phyloP scores from a whole-genome alignment of 441 rosid species.

The Syzygium syzygioides region DNA sequence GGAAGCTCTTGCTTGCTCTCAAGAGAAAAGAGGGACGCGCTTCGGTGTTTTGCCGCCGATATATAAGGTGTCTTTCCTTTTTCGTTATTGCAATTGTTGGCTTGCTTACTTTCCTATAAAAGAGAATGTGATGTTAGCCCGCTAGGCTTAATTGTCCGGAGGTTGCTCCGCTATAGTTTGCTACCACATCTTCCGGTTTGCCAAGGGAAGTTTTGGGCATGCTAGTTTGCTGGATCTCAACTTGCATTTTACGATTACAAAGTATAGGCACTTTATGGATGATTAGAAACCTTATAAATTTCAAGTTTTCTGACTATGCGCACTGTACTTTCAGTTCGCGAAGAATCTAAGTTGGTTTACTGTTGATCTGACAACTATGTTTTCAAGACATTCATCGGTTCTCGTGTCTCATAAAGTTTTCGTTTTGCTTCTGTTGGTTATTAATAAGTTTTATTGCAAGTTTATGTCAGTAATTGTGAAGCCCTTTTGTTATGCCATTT shows the following conservation, averaged over 20 bases:
- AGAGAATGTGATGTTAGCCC: background rate
- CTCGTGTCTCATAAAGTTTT: background rate
- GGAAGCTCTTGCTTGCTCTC: conserved; percentile 73
- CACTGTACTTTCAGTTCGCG: background rate
- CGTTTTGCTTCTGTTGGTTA: background rate
- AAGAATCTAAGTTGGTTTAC: background rate
- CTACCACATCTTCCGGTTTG: background rate
- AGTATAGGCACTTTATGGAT: background rate
- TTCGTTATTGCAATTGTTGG: background rate
- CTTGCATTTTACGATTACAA: background rate
- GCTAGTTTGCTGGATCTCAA: background rate
- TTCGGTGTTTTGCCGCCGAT: conserved; percentile 62
- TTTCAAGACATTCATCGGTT: background rate
- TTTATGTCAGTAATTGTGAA: background rate
- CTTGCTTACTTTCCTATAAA: background rate
- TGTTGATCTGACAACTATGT: background rate
- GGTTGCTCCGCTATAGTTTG: background rate
- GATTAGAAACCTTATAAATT: background rate
- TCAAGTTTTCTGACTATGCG: background rate
- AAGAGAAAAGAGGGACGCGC: conserved; percentile 62
- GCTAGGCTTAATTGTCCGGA: background rate
- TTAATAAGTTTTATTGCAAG: background rate
- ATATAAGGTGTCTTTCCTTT: conserved; percentile 37
- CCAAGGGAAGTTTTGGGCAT: background rate
- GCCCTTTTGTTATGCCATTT: background rate